A percentile compares a stretch with the other conserved stretches of the same genome.
phyloP scores from a whole-genome alignment of 371 early-diverging fungal species.

The Mucor saturninus region DNA sequence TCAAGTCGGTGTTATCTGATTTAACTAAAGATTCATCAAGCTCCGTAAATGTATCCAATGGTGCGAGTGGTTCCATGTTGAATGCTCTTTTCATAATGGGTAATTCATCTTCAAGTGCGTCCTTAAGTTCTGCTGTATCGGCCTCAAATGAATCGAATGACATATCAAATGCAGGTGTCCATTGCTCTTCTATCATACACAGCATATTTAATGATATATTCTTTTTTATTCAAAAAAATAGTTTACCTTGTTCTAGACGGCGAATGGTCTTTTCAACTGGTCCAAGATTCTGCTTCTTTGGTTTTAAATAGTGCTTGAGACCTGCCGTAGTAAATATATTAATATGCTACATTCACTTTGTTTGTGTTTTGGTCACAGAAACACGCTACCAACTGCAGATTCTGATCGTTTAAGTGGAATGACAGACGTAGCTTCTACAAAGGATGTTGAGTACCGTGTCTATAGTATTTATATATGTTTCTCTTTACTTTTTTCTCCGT shows the following conservation, averaged over 20 bases:
- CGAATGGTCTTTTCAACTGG: constrained; percentile 2
- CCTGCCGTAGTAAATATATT: background rate
- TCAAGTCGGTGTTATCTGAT: background rate
- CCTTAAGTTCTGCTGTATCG: background rate
- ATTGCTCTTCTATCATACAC: background rate
- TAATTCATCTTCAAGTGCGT: background rate
- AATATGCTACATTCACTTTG: background rate
- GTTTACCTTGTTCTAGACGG: background rate
- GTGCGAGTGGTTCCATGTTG: too few species aligned
- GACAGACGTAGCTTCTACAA: background rate
- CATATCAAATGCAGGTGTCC: constrained; percentile 6
- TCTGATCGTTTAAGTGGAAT: background rate
- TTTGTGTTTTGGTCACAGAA: background rate
- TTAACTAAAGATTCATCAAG: background rate
- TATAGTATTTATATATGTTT: too few species aligned
- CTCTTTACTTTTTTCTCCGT: too few species aligned
- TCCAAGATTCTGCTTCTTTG: background rate
- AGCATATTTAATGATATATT: background rate
- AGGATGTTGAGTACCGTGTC: too few species aligned
- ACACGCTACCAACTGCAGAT: background rate
- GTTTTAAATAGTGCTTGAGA: background rate
- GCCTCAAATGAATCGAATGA: too few species aligned
- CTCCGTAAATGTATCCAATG: too few species aligned
- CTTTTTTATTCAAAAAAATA: background rate
- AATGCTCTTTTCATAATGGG: background rate